phyloP scores from a whole-genome alignment of 306 rosid species.

The Vicia villosa region DNA sequence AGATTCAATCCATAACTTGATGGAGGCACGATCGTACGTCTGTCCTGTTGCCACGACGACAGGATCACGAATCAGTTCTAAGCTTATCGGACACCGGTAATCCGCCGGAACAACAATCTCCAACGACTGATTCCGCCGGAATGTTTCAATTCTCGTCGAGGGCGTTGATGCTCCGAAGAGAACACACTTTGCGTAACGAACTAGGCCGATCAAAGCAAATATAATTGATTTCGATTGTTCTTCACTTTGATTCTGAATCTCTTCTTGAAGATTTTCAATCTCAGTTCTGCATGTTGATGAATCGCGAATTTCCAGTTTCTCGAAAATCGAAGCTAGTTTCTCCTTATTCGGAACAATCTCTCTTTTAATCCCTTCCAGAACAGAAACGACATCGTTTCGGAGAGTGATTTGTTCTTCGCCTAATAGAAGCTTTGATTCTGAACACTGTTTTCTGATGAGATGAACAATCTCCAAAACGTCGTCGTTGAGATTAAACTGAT shows the following conservation, averaged over 20 bases:
- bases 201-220: constrained; percentile 70
- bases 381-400: constrained; percentile 44
- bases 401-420: constrained; percentile 51
- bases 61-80: constrained; percentile 83
- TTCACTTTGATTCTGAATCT: constrained; percentile 62
- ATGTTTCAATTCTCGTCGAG: constrained; percentile 14
- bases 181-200: constrained; percentile 82
- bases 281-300: constrained; percentile 73
- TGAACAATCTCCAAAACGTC: constrained; percentile 68
- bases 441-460: constrained; percentile 63
- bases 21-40: constrained; percentile 82
- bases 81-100: constrained; percentile 79
- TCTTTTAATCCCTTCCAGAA: constrained; percentile 62
- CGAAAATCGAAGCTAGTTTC: constrained; percentile 51
- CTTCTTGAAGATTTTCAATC: constrained; percentile 71
- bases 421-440: constrained; percentile 35
- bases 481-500: constrained; percentile 53
- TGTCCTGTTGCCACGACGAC: constrained; percentile 96
- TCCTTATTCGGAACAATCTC: constrained; percentile 69
- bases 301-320: constrained; percentile 54
- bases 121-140: constrained; percentile 38
- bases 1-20: constrained; percentile 75
- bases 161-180: constrained; percentile 77
- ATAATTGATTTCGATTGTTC: constrained; percentile 67
- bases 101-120: constrained; percentile 62